Conservation (phyloP, 129 eudicot genomes). For the Kitagawia praeruptora region DNA sequence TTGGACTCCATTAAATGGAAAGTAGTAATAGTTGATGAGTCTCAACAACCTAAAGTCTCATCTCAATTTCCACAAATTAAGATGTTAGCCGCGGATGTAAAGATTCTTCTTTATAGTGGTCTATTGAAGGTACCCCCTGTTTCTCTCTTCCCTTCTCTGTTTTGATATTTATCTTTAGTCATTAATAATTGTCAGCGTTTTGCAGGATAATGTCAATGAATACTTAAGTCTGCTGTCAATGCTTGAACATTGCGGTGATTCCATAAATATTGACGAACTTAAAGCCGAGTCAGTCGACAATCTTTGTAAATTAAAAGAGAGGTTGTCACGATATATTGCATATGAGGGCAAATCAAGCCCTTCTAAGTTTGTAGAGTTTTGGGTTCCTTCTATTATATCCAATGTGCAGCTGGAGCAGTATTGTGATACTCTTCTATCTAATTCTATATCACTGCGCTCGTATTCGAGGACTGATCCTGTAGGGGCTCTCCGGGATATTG, state of each 20-base stretch:
- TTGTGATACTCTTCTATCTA: slow-evolving; percentile 59
- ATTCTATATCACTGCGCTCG: slow-evolving; percentile 52
- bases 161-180: neutral
- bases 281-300: slow-evolving; percentile 26
- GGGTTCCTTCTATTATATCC: slow-evolving; percentile 82
- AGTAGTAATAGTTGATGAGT: slow-evolving; percentile 58
- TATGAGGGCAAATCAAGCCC: slow-evolving; percentile 33
- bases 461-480: slow-evolving; percentile 44
- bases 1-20: slow-evolving; percentile 43
- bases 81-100: slow-evolving; percentile 30
- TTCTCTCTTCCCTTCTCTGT: neutral
- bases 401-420: slow-evolving; percentile 90
- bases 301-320: slow-evolving; percentile 40
- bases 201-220: slow-evolving; percentile 45
- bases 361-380: slow-evolving; percentile 62
- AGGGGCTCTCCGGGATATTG: slow-evolving; percentile 64
- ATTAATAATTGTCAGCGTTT: slow-evolving; percentile 12
- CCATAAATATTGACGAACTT: slow-evolving; percentile 9
- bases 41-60: slow-evolving; percentile 27
- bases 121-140: slow-evolving; percentile 28
- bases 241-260: slow-evolving; percentile 28
- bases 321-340: slow-evolving; percentile 31
- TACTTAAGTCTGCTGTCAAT: slow-evolving; percentile 39
- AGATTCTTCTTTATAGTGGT: slow-evolving; percentile 45
- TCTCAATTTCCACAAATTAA: slow-evolving; percentile 29